Percentiles rank a stretch among this genome's conserved stretches.
phyloP scores from a whole-genome alignment of 1,284 basidiomycete genomes.

The Sanghuangporus baumii region DNA sequence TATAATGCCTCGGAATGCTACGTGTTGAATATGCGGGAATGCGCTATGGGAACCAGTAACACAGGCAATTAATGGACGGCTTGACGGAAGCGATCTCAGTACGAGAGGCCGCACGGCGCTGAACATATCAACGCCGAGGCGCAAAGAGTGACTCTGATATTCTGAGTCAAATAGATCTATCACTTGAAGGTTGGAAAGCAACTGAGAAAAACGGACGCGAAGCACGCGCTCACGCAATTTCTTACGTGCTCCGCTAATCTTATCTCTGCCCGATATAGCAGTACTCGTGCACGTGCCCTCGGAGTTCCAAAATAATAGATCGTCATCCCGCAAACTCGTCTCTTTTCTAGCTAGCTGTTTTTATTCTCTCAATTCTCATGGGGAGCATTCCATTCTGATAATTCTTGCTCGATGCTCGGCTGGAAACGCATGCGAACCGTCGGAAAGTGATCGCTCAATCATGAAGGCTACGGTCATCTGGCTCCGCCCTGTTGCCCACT shows the following conservation, averaged over 20 bases:
- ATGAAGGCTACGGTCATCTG: no score
- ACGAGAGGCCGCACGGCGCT: background rate
- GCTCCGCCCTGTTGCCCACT: no score
- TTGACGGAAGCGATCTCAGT: background rate
- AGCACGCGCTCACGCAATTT: background rate
- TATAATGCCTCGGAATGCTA: background rate
- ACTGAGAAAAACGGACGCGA: background rate
- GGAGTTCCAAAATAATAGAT: no score
- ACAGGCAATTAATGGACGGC: background rate
- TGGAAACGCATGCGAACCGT: no score
- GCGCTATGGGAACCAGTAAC: background rate
- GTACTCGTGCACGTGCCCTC: background rate
- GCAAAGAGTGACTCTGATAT: no score
- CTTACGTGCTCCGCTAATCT: background rate
- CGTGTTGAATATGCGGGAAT: background rate
- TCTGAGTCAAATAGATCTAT: background rate
- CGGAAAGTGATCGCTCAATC: no score
- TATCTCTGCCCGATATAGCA: background rate
- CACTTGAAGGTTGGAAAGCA: background rate
- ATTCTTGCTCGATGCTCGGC: no score
- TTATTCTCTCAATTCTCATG: no score
- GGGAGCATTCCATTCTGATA: no score
- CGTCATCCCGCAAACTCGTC: no score
- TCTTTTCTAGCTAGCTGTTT: no score
- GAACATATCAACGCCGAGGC: background rate